Base-by-base conservation (phyloP, 371 early-diverging fungal genomes). In the Mortierella sp. region DNA sequence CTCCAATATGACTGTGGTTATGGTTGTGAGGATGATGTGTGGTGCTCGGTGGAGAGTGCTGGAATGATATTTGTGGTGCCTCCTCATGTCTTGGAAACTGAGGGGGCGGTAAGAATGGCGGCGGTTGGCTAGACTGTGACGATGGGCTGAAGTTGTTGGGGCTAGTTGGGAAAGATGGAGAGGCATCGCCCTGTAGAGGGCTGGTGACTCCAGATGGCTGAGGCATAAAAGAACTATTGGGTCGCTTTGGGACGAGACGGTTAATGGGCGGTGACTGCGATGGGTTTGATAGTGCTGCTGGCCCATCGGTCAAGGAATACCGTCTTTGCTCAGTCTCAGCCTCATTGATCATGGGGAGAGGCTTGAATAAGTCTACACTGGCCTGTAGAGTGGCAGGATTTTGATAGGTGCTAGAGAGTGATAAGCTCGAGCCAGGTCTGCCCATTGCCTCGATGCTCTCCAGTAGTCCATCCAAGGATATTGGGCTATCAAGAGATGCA, bases 391-490 rank as follows among this genome's bases (percentile, higher is more conserved):
- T 28, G 18, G 16, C 61, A n/a, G 66, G 47, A 12, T 43, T 18
- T 20, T 72, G 60, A 28, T 60, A 51, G 32, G 20, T 35, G 20
- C 45, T 52, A 22, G 69, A 37, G 32, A 59, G 51, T 43, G 63
- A n/a, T 0, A 61, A 37, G 14, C 37, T 49, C 10, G 72, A 45
- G 12, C 64, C 65, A n/a, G 80, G 62, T 54, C 47, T 66, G 11
- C 72, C 52, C 80, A 80, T 75, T 2, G 80, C 80, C 43, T 80
- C 80, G 12, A 80, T 68, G 20, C 80, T 80, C 47, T 80, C 80
- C 66, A 80, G 28, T 20, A 80, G 32, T 5, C 80, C 80, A 62
- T 80, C 75, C 12, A 80, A 30, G 8, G 80, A 80, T 24, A 65
- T 80, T 1, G 80, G 72, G 28, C 80, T 75, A 30, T 71, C 75